phyloP scores from a whole-genome alignment of 441 rosid genomes.

The Euphorbia schlechtendalii region DNA sequence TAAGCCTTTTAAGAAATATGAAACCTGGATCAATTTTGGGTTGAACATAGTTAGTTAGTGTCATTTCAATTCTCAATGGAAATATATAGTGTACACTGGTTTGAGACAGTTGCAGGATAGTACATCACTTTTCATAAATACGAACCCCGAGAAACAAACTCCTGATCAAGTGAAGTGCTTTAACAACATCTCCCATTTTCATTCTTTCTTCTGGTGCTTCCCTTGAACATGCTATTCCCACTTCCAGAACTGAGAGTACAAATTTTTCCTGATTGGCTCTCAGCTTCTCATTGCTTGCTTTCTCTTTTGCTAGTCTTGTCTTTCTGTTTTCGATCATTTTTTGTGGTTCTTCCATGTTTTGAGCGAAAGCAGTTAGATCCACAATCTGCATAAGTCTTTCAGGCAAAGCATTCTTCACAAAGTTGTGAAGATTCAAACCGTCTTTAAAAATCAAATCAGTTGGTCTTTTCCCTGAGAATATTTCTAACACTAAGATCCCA shows the following conservation, averaged over 20 bases:
- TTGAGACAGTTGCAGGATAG: no score
- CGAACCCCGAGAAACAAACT: not conserved
- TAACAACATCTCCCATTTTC: not conserved
- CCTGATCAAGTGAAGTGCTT: not conserved
- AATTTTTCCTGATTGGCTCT: not conserved
- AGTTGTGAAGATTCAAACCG: not conserved
- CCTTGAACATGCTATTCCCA: slow-evolving; percentile 1
- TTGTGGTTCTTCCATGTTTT: not conserved
- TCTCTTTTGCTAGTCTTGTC: not conserved
- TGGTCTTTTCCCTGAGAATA: slow-evolving; percentile 11
- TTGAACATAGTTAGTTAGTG: no score
- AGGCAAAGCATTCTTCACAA: slow-evolving; percentile 4
- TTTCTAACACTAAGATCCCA: slow-evolving; percentile 5
- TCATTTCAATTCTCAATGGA: no score
- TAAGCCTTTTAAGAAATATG: no score
- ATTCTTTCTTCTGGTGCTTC: not conserved
- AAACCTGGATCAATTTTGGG: no score
- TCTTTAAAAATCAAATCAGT: slow-evolving; percentile 7
- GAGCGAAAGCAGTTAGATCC: not conserved
- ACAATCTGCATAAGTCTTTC: not conserved
- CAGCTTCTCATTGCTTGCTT: not conserved
- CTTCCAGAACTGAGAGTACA: not conserved
- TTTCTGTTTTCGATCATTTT: not conserved
- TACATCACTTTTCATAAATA: no score
- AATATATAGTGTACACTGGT: no score